Evolutionary conservation across 2,329 filamentous ascomycete species (phyloP).

Genomic region (Aspergillus japonicus): DNA sequence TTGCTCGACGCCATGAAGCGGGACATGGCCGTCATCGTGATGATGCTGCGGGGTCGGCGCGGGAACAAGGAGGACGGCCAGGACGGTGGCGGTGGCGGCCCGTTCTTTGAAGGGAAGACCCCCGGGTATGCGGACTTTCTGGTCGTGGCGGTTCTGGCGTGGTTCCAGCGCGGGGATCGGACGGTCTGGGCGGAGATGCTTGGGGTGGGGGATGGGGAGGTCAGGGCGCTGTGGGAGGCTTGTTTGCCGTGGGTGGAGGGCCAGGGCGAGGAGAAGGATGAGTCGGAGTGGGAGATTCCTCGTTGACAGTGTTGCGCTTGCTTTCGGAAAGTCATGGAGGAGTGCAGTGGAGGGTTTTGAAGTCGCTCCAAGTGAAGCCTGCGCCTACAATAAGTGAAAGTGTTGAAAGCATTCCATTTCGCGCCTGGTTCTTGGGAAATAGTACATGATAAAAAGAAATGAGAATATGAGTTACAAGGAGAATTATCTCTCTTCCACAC

Average conservation of each 20-base stretch:
- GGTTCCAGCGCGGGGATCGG: slow-evolving; percentile 24
- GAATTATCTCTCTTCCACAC: background rate
- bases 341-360: too few species aligned
- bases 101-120: slow-evolving; percentile 33
- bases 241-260: slow-evolving; percentile 32
- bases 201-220: slow-evolving; percentile 25
- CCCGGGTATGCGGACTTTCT: slow-evolving; percentile 30
- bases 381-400: background rate
- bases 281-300: background rate
- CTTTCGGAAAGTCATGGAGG: too few species aligned
- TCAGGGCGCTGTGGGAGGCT: slow-evolving; percentile 27
- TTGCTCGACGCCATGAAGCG: slow-evolving; percentile 20
- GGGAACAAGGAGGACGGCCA: slow-evolving; percentile 13
- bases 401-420: background rate
- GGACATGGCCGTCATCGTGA: slow-evolving; percentile 18
- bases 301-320: background rate
- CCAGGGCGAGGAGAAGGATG: slow-evolving; percentile 29
- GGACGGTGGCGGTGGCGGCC: slow-evolving; percentile 8
- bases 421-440: background rate
- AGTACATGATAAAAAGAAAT: background rate
- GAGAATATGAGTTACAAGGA: background rate
- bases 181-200: slow-evolving; percentile 23
- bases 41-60: slow-evolving; percentile 27
- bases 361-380: too few species aligned
- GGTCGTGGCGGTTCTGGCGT: slow-evolving; percentile 24